A percentile compares a stretch with the other conserved stretches of the same genome.
Evolutionary conservation across 1,284 basidiomycete species (phyloP).

Genomic region (Heterobasidion parviporum): DNA sequence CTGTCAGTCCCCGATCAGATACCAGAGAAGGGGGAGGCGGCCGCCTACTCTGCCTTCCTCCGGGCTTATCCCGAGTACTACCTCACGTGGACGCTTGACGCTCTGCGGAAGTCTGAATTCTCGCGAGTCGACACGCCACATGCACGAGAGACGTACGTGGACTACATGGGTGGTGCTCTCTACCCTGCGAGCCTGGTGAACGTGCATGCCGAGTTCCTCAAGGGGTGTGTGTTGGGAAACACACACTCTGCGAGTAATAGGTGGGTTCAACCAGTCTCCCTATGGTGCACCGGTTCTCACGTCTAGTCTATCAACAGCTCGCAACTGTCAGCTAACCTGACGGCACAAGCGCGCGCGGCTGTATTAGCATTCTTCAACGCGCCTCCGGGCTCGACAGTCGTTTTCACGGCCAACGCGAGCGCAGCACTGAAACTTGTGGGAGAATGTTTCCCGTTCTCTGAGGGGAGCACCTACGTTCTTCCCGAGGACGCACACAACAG

Average conservation of each 20-base stretch:
- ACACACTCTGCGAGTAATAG: slow-evolving; percentile 76
- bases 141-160: slow-evolving; percentile 60
- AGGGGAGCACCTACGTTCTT: slow-evolving; percentile 51
- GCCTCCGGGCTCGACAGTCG: slow-evolving; percentile 64
- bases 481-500: slow-evolving; percentile 76
- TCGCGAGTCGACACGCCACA: slow-evolving; percentile 39
- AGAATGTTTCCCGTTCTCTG: slow-evolving; percentile 66
- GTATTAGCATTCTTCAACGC: slow-evolving; percentile 71
- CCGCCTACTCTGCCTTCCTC: slow-evolving; percentile 28
- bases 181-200: slow-evolving; percentile 70
- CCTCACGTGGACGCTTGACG: slow-evolving; percentile 44
- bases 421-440: slow-evolving; percentile 75
- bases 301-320: slow-evolving; percentile 38
- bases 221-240: slow-evolving; percentile 62
- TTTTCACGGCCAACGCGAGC: slow-evolving; percentile 78
- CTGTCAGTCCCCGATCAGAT: neutral
- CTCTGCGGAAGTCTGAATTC: slow-evolving; percentile 64
- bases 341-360: slow-evolving; percentile 57
- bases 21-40: neutral
- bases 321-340: slow-evolving; percentile 54
- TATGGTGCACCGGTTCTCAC: neutral
- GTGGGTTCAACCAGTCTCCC: slow-evolving; percentile 26
- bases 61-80: slow-evolving; percentile 30
- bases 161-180: slow-evolving; percentile 75
- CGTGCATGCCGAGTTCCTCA: slow-evolving; percentile 61